Conservation (phyloP, 257 asterid genomes). For the Plectranthus barbatus region DNA sequence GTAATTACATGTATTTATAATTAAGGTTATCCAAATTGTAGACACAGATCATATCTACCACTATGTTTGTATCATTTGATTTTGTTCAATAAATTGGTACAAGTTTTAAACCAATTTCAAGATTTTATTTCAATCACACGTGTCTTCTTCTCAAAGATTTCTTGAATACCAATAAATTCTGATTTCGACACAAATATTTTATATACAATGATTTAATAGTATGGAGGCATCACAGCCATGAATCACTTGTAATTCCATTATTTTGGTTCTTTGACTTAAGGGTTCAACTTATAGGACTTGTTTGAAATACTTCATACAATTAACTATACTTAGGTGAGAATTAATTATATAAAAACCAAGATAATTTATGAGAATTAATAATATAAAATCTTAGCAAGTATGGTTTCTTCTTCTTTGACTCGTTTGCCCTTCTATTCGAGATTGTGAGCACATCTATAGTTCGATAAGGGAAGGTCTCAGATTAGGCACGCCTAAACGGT, state of each 20-base stretch:
- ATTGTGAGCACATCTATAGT: too few species aligned
- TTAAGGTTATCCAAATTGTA: too few species aligned
- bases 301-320: background rate
- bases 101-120: background rate
- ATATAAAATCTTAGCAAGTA: background rate
- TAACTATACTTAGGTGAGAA: background rate
- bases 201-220: background rate
- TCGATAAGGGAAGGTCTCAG: too few species aligned
- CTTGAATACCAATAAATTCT: too few species aligned
- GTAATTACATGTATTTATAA: background rate
- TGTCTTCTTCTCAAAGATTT: too few species aligned
- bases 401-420: too few species aligned
- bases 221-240: background rate
- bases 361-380: background rate
- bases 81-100: constrained; percentile 13
- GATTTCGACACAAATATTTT: background rate
- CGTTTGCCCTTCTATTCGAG: too few species aligned
- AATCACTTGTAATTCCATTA: constrained; percentile 14
- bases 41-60: too few species aligned
- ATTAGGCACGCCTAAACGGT: too few species aligned
- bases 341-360: background rate
- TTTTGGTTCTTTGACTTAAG: constrained; percentile 22
- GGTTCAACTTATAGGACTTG: too few species aligned
- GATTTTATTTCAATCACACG: background rate
- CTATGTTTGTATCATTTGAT: background rate